Evolutionary conservation across 768 basidiomycete genomes (phyloP).

Genomic region (Rhizopogon vulgaris): DNA sequence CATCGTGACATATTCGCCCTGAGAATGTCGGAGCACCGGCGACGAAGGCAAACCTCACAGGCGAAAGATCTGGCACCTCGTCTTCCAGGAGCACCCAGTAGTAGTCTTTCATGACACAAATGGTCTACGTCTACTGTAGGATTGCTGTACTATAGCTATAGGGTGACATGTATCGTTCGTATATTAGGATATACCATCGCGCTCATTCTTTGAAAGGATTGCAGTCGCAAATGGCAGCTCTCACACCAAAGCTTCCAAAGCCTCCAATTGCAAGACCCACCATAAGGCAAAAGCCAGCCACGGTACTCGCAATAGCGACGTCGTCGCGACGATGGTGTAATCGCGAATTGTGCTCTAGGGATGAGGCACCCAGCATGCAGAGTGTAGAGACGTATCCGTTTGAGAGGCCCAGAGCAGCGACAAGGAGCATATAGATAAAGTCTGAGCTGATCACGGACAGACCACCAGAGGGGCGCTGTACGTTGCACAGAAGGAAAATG

Average conservation of each 20-base stretch:
- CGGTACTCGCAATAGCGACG: conserved; percentile 79
- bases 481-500: conserved; percentile 81
- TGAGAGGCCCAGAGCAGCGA: conserved; percentile 65
- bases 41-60: conserved; percentile 58
- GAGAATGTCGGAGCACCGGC: conserved; percentile 71
- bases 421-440: conserved; percentile 62
- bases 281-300: conserved; percentile 73
- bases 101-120: conserved; percentile 10
- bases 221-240: conserved; percentile 60
- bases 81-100: conserved; percentile 56
- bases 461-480: conserved; percentile 41
- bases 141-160: neutral
- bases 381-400: conserved; percentile 78
- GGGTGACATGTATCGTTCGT: neutral
- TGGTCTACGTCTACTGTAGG: neutral
- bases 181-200: neutral
- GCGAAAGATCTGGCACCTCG: conserved; percentile 66
- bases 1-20: conserved; percentile 81
- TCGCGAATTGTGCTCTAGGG: conserved; percentile 71
- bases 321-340: conserved; percentile 66
- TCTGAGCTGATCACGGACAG: conserved; percentile 66
- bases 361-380: conserved; percentile 79
- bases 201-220: conserved; percentile 53
- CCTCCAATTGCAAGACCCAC: conserved; percentile 74
- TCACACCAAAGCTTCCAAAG: conserved; percentile 74